Evolutionary conservation across 495 filamentous ascomycete species (phyloP).

Genomic region (Chaetomium cochliodes): DNA sequence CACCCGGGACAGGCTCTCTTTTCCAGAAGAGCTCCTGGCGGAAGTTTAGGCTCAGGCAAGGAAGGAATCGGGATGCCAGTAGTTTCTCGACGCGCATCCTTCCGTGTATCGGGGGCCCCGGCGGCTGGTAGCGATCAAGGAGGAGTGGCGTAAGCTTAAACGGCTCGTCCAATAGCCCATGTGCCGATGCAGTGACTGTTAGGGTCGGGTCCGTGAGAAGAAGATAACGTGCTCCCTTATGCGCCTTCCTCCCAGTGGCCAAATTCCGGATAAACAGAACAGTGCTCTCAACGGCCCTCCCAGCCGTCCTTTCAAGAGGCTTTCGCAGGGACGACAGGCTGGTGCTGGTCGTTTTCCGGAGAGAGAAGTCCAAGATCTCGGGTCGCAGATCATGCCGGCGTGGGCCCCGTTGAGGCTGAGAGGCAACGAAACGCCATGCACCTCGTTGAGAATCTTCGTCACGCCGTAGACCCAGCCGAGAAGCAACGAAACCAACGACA

Average conservation of each 20-base stretch:
- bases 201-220: conserved; percentile 26
- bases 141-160: conserved; percentile 25
- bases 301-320: not conserved
- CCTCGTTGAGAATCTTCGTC: too few species aligned
- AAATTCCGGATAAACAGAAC: not conserved
- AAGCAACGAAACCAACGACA: not conserved
- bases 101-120: conserved; percentile 30
- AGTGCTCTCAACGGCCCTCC: conserved; percentile 9
- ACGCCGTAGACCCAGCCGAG: too few species aligned
- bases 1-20: not conserved
- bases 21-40: conserved; percentile 31
- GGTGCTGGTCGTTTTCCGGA: conserved; percentile 39
- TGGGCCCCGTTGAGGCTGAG: not conserved
- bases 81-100: conserved; percentile 27
- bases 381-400: conserved; percentile 10
- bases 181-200: conserved; percentile 27
- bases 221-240: not conserved
- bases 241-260: not conserved
- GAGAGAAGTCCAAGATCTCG: conserved; percentile 32
- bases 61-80: conserved; percentile 27
- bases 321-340: conserved; percentile 38
- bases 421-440: not conserved
- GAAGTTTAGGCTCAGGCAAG: conserved; percentile 21
- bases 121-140: conserved; percentile 28
- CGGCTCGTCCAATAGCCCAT: conserved; percentile 32